Evolutionary conservation across 768 basidiomycete species (phyloP), one percentile per base, ranked within the genome.

Genomic region (Termitomyces sp.): DNA sequence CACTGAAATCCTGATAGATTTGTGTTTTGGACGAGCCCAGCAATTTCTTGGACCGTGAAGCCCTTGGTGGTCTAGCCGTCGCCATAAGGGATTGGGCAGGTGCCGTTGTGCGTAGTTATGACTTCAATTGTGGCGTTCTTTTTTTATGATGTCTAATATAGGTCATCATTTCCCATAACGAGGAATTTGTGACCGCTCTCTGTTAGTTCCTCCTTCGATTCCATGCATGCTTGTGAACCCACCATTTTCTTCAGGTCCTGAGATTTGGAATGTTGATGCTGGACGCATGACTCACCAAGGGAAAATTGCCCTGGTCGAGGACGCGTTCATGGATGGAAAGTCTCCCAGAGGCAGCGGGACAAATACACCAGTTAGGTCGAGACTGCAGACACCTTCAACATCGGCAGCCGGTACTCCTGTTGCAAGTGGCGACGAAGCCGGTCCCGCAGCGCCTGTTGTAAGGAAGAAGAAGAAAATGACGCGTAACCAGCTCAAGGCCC

Each of bases 31-130:
- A 94, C 68, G 91, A 94, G 70, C 93, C 93, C 33, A 96, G 91
- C 68, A 98, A 98, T 74, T 98, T 98, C 80, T 82, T 98, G 76
- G 94, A 97, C 69, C 86, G 95, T 60, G 95, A 98, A 70, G 94
- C 94, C 20, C 77, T 98, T 18, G 95, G 95, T 60, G 95, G 96
- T 56, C 76, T 98, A 39, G 94, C 95, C 33, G 86, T 96, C 25
- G 95, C 96, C 41, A 98, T 98, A 73, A 86, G 83, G 59, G 91
- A 96, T 59, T 98, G 96, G 95, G 83, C 84, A 44, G 95, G 96
- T 53, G 94, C 91, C 41, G 90, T 94, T 35, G 88, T 89, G 76
- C 62, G 82, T 70, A 22, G 36, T 25, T 9, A 18, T 43, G 15
- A 46, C 27, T 25, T 51, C 31, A n/a, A 63, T 57, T 63, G 50